Evolutionary conservation across 495 filamentous ascomycete genomes (phyloP), one percentile per base, ranked within the genome.

Genomic region (Aspergillus steynii): DNA sequence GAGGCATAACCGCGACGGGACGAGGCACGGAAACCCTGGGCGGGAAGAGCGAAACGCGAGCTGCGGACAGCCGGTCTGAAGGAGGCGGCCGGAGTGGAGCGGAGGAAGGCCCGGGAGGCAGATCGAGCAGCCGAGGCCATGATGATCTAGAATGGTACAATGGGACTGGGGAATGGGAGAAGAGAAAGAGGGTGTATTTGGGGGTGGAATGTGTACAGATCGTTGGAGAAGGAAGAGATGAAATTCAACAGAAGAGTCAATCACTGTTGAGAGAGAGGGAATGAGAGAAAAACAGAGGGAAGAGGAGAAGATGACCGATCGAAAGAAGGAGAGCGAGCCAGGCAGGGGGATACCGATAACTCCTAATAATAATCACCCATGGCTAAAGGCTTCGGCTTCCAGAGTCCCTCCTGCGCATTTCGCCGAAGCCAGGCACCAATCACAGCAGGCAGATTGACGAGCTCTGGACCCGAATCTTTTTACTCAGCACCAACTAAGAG

Each of bases 1-100:
- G 90, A 90, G 42, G 93, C 85, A 78, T 94, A 96, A 71, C 88
- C 86, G 54, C 90, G 89, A 60, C 86, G 88, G 69, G 83, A 80
- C 62, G 83, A 74, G 67, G 84, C 81, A 70, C 86, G 88, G 77
- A 89, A 84, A 60, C 81, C 80, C 64, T 86, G 82, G 56, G 82
- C 78, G 68, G 84, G 85, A 65, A 87, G 73, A 50, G 80, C 77
- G 64, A 85, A 82, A 63, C 86, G 86, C 65, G 85, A 74, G 71
- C 83, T 77, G 69, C 80, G 81, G 53, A 77, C 72, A 59, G 75
- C 73, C 48, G 81, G 73, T 65, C 77, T 80, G 70, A 85, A 64
- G 45, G 78, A 74, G 56, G 70, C 69, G 47, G 74, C 66, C 27
- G 80, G 74, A 61, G 76, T 76, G 28, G 82, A 80, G 65, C 83